Percentiles rank a stretch among this genome's conserved stretches.
phyloP scores from a whole-genome alignment of 306 rosid genomes.

The Glycine latifolia region DNA sequence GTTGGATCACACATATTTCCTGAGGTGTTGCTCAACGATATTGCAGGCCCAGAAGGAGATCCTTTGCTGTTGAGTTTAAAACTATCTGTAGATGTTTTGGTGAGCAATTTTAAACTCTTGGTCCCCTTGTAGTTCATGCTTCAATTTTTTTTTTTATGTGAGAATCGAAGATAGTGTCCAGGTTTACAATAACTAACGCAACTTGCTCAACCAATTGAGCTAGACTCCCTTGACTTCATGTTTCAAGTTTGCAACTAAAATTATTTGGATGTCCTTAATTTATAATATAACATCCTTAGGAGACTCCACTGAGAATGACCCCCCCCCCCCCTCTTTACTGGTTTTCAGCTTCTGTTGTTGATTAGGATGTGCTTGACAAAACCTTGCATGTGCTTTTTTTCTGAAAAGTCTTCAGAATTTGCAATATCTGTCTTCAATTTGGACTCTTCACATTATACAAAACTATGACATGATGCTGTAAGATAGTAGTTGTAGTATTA shows the following conservation, averaged over 20 bases:
- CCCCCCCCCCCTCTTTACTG: conserved; percentile 27
- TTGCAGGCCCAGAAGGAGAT: conserved; percentile 96
- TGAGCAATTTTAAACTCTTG: conserved; percentile 57
- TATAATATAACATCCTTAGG: too few relatives aligned
- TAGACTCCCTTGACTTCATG: background rate
- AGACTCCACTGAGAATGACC: background rate
- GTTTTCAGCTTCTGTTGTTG: conserved; percentile 39
- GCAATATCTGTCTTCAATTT: conserved; percentile 3
- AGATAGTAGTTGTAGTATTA: conserved; percentile 16
- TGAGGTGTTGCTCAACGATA: conserved; percentile 84
- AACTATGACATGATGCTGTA: conserved; percentile 26
- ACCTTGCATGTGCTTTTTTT: conserved; percentile 29
- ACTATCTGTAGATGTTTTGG: conserved; percentile 94
- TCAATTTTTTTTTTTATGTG: background rate
- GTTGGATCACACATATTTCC: conserved; percentile 85
- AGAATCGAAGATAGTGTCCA: too few relatives aligned
- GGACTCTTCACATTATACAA: conserved; percentile 18
- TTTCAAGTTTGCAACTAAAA: conserved; percentile 26
- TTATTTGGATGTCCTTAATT: conserved; percentile 2
- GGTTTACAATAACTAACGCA: too few relatives aligned
- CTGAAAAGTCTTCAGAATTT: background rate
- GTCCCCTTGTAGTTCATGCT: conserved; percentile 20
- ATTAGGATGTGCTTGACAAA: conserved; percentile 28
- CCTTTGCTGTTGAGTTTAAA: conserved; percentile 94
- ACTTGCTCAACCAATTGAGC: too few relatives aligned